phyloP scores from a whole-genome alignment of 306 rosid genomes.

The Aeschynomene evenia region DNA sequence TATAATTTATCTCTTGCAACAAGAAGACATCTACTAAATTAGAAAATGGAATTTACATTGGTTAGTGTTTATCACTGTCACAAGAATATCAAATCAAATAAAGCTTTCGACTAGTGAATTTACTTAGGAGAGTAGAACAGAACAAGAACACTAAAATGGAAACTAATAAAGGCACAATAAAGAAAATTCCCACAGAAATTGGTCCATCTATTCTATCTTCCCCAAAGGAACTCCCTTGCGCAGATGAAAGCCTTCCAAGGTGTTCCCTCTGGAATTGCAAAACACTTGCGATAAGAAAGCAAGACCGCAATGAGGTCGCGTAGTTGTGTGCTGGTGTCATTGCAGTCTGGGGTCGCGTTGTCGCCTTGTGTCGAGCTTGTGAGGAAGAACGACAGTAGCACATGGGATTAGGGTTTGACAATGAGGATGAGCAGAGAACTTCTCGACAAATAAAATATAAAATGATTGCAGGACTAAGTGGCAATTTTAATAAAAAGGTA shows the following conservation, averaged over 20 bases:
- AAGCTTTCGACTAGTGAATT: constrained; percentile 66
- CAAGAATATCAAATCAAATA: constrained; percentile 29
- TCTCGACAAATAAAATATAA: too few relatives aligned
- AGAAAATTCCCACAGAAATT: constrained; percentile 75
- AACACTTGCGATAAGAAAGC: too few relatives aligned
- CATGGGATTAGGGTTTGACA: too few relatives aligned
- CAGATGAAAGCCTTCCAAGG: constrained; percentile 46
- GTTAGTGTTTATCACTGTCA: constrained; percentile 23
- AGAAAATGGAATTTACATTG: constrained; percentile 46
- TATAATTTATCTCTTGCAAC: constrained; percentile 4
- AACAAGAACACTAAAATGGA: constrained; percentile 68
- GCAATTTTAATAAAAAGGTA: too few relatives aligned
- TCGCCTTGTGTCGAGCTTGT: too few relatives aligned
- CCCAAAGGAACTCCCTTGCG: constrained; percentile 50
- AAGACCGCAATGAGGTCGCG: too few relatives aligned
- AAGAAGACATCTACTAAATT: constrained; percentile 22
- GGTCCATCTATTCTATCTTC: constrained; percentile 66
- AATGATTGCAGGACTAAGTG: too few relatives aligned
- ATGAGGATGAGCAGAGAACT: too few relatives aligned
- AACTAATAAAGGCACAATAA: constrained; percentile 81
- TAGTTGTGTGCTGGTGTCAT: too few relatives aligned
- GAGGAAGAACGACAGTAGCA: too few relatives aligned
- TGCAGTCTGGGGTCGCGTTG: too few relatives aligned
- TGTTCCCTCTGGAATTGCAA: too few relatives aligned
- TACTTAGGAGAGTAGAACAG: constrained; percentile 76